Conservation (phyloP, 257 asterid genomes). For the Nicotiana attenuata region DNA sequence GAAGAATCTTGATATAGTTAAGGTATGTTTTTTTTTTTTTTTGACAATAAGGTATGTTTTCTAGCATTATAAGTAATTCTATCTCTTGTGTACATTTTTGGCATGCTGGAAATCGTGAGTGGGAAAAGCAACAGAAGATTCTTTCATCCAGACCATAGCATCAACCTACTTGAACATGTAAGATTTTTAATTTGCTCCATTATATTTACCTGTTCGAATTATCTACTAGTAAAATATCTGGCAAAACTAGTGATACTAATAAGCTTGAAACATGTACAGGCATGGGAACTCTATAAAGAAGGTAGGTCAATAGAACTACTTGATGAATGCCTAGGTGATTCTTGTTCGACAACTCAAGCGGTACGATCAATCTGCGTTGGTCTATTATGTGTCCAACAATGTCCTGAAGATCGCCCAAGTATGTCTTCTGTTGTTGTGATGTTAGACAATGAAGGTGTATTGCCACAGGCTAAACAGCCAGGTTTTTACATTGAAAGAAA, state of each 20-base stretch:
- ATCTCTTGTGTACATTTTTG: not conserved
- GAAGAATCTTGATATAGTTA: not conserved
- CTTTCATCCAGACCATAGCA: slow-evolving; percentile 19
- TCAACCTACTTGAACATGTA: slow-evolving; percentile 28
- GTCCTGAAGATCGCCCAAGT: slow-evolving; percentile 32
- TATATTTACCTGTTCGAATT: not conserved
- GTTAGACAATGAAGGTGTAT: slow-evolving; percentile 22
- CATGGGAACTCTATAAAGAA: slow-evolving; percentile 28
- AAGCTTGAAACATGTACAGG: slow-evolving; percentile 14
- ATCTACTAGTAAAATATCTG: not conserved
- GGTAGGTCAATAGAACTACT: slow-evolving; percentile 19
- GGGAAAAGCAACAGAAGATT: slow-evolving; percentile 24
- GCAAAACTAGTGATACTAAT: not conserved
- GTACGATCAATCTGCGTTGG: slow-evolving; percentile 32
- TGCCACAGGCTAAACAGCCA: slow-evolving; percentile 28
- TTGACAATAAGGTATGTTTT: no score
- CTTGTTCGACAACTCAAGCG: slow-evolving; percentile 6
- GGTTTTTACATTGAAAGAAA: slow-evolving; percentile 27
- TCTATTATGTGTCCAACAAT: slow-evolving; percentile 31
- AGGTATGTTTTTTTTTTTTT: no score
- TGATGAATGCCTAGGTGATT: slow-evolving; percentile 11
- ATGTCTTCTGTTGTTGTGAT: slow-evolving; percentile 30
- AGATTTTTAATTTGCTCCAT: not conserved
- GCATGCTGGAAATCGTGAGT: slow-evolving; percentile 30
- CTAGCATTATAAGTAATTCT: not conserved